Base-by-base conservation (phyloP, 768 basidiomycete genomes). In the Mycena alexandri region DNA sequence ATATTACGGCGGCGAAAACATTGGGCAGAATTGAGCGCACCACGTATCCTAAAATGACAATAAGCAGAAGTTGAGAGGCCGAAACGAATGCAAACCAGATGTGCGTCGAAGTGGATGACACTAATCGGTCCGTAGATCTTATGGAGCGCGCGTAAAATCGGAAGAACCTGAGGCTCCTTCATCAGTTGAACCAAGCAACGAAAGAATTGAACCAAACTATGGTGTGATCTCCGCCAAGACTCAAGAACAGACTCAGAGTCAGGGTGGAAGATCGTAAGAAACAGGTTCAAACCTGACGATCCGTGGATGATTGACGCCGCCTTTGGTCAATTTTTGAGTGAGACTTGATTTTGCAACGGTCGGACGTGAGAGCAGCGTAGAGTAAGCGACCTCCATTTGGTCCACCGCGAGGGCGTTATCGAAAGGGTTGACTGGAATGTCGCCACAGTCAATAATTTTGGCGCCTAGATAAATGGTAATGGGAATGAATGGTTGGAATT, bases 161-260 rank as follows among this genome's bases (percentile, higher is more conserved):
- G 93, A 19, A 95, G 85, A 10, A 92, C 87, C 87, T 89, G 56
- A 50, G 6, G 29, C 29, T 29, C 41, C 42, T 25, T 13, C 29
- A 1, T 38, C 38, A 33, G 24, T 44, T 41, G 33, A 65, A 57
- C 24, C 73, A 72, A 7, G 86, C 17, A 83, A 79, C 80, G 82
- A 38, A 38, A 46, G 24, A 29, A 22, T 22, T n/a, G 17, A 44
- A 19, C 25, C 21, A 71, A 38, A 91, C 94, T 69, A 95, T 92
- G 16, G 94, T 94, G 76, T 96, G 95, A 73, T 96, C 95, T 8
- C 95, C 95, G 25, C 95, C 95, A 33, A 93, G 82, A 79, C 91
- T 91, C 62, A 0, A 43, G 29, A 29, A 42, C 19, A 66, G 36
- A 22, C 57, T 34, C 33, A 64, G n/a, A 66, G 3, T 25, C 43